Conservation (phyloP, 495 filamentous ascomycete genomes). For the Aspergillus nidulans region DNA sequence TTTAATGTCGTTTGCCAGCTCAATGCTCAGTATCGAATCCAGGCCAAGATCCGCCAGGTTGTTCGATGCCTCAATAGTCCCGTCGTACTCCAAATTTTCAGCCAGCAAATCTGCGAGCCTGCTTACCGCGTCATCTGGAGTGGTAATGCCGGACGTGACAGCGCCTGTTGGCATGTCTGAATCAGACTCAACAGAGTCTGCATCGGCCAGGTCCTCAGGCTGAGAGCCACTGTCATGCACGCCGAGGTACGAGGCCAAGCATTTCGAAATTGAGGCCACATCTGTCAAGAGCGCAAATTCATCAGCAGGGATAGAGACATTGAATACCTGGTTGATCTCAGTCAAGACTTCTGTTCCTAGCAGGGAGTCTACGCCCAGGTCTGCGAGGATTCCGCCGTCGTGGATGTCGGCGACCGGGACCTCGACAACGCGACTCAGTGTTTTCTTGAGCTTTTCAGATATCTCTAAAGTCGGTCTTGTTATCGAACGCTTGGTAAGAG, state of each 20-base stretch:
- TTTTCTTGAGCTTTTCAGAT: too few species aligned
- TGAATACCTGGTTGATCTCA: not conserved
- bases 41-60: slow-evolving; percentile 47
- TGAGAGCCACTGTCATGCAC: too few species aligned
- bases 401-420: not conserved
- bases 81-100: slow-evolving; percentile 37
- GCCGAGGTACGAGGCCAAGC: too few species aligned
- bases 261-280: too few species aligned
- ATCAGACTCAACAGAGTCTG: too few species aligned
- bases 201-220: too few species aligned
- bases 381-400: not conserved
- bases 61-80: slow-evolving; percentile 23
- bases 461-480: too few species aligned
- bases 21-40: slow-evolving; percentile 51
- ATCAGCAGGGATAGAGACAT: not conserved
- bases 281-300: not conserved
- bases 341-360: not conserved
- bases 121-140: not conserved
- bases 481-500: too few species aligned
- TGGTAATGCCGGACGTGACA: too few species aligned
- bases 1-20: slow-evolving; percentile 48
- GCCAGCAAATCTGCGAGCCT: not conserved
- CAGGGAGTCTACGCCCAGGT: not conserved
- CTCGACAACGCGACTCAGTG: not conserved
- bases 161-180: too few species aligned